These are phyloP conservation scores for Elongisporangium prolatum DNA, from an alignment of 352 stramenopile genomes.

Conservation along the genomic window DNA sequence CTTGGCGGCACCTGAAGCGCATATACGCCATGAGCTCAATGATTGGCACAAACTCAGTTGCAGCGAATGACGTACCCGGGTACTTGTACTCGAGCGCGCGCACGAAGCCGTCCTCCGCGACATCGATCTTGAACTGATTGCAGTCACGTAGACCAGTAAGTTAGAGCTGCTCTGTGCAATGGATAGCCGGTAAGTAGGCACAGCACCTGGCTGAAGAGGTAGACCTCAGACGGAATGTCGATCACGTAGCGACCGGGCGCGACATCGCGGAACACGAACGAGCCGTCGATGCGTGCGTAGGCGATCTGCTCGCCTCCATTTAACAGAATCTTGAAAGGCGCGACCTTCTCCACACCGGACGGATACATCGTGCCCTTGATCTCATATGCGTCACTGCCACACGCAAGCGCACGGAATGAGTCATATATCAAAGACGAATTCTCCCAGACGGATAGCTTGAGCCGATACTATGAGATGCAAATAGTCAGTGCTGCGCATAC, in stretches of 20 bases:
- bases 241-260: slow-evolving; percentile 67
- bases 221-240: slow-evolving; percentile 56
- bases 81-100: slow-evolving; percentile 81
- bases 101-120: slow-evolving; percentile 44
- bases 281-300: slow-evolving; percentile 58
- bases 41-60: too few species aligned
- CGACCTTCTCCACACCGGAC: slow-evolving; percentile 40
- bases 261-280: slow-evolving; percentile 75
- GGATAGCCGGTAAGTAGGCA: slow-evolving; percentile 5
- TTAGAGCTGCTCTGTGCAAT: slow-evolving; percentile 3
- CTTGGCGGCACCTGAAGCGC: slow-evolving; percentile 38
- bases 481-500: slow-evolving; percentile 6
- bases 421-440: neutral
- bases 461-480: neutral
- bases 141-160: slow-evolving; percentile 1
- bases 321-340: slow-evolving; percentile 59
- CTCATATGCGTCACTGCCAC: slow-evolving; percentile 25
- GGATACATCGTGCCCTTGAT: slow-evolving; percentile 58
- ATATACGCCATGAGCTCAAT: neutral
- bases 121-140: slow-evolving; percentile 52
- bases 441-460: neutral
- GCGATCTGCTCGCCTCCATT: slow-evolving; percentile 70
- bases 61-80: slow-evolving; percentile 25
- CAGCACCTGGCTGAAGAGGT: slow-evolving; percentile 77
- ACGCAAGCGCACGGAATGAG: neutral